phyloP scores from a whole-genome alignment of 768 basidiomycete genomes.

The Ephemerocybe angulata region DNA sequence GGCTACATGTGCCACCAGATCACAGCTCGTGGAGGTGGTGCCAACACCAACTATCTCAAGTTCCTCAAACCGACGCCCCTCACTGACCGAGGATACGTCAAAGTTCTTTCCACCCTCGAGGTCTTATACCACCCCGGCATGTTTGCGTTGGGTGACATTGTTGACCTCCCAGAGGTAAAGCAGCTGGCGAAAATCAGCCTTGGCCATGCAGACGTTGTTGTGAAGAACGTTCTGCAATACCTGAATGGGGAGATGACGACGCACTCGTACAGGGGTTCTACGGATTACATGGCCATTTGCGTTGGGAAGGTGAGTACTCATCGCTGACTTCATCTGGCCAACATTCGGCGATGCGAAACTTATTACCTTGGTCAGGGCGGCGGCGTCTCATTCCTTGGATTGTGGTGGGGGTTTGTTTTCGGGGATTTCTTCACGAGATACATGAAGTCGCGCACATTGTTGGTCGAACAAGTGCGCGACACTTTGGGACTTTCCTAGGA shows the following conservation, averaged over 20 bases:
- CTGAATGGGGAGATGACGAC: slow-evolving; percentile 28
- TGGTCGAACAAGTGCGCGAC: slow-evolving; percentile 21
- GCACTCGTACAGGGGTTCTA: slow-evolving; percentile 20
- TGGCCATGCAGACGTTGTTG: slow-evolving; percentile 40
- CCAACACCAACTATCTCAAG: slow-evolving; percentile 42
- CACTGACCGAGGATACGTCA: slow-evolving; percentile 35
- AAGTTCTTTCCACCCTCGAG: slow-evolving; percentile 49
- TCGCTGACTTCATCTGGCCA: too few relatives aligned
- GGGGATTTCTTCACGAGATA: slow-evolving; percentile 40
- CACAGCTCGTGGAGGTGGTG: slow-evolving; percentile 33
- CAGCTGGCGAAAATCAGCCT: slow-evolving; percentile 40
- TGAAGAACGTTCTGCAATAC: slow-evolving; percentile 42
- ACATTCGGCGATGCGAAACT: background rate
- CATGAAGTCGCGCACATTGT: slow-evolving; percentile 37
- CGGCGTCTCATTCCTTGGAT: slow-evolving; percentile 22
- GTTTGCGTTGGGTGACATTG: slow-evolving; percentile 58
- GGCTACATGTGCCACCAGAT: slow-evolving; percentile 19
- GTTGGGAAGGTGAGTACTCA: slow-evolving; percentile 20
- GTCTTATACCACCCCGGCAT: slow-evolving; percentile 42
- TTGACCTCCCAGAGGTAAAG: slow-evolving; percentile 54
- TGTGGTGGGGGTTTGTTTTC: slow-evolving; percentile 46
- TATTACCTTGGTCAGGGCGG: slow-evolving; percentile 9
- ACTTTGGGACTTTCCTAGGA: slow-evolving; percentile 10
- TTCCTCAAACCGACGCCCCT: slow-evolving; percentile 32
- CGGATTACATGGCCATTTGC: slow-evolving; percentile 22